phyloP scores from a whole-genome alignment of 352 stramenopile species.

The Phytophthora pinifolia region DNA sequence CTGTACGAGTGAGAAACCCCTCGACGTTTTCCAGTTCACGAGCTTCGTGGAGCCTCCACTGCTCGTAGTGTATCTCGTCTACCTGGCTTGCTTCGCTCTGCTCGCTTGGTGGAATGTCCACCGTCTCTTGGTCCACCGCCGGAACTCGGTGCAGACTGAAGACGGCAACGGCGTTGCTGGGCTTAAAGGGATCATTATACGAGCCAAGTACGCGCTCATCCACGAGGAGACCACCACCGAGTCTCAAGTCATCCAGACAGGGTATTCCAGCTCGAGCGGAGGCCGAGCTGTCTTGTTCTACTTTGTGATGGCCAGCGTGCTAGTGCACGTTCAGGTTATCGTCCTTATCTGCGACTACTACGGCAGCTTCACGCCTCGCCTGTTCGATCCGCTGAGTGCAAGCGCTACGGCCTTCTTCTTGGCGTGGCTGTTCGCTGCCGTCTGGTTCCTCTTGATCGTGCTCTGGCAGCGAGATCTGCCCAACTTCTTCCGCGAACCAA shows the following conservation, averaged over 20 bases:
- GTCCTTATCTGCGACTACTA: conserved; percentile 44
- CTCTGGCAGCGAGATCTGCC: conserved; percentile 18
- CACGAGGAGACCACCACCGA: conserved; percentile 8
- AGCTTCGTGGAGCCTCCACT: conserved; percentile 22
- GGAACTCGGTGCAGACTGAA: conserved; percentile 19
- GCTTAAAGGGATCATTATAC: conserved; percentile 15
- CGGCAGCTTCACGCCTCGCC: conserved; percentile 23
- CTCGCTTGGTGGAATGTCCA: conserved; percentile 20
- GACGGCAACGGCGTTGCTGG: conserved; percentile 9
- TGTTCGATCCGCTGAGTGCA: conserved; percentile 28
- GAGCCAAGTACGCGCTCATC: conserved; percentile 15
- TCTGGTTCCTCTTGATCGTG: conserved; percentile 35
- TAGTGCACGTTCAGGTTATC: conserved; percentile 31
- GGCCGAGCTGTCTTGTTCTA: conserved; percentile 28
- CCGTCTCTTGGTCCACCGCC: conserved; percentile 8
- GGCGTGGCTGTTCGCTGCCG: conserved; percentile 27
- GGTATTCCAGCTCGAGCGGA: conserved; percentile 21
- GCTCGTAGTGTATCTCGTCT: conserved; percentile 25
- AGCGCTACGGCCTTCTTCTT: conserved; percentile 38
- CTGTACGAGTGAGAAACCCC: conserved; percentile 11
- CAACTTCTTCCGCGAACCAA: conserved; percentile 39
- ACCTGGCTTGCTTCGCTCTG: conserved; percentile 24
- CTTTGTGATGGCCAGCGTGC: conserved; percentile 20
- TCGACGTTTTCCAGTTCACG: conserved; percentile 25
- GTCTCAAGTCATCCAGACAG: conserved; percentile 18